phyloP scores from a whole-genome alignment of 2,329 filamentous ascomycete genomes.

The Curvularia verruculosa region DNA sequence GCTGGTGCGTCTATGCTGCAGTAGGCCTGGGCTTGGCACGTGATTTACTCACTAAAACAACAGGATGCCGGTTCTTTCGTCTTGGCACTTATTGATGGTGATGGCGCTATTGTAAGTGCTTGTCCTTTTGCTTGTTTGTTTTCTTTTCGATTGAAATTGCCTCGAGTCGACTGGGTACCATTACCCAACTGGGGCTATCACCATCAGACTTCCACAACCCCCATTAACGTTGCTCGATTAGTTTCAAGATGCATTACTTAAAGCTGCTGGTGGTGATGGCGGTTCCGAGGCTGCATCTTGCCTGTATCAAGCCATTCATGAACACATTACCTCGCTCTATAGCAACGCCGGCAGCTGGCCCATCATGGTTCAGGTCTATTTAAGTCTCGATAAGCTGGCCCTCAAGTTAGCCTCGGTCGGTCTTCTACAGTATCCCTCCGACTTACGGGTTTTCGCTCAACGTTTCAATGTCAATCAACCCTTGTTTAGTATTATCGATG shows the following conservation, averaged over 20 bases:
- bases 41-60: constrained; percentile 5
- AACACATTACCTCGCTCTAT: constrained; percentile 51
- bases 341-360: constrained; percentile 51
- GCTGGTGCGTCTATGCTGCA: constrained; percentile 27
- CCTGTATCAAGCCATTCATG: constrained; percentile 50
- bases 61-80: constrained; percentile 52
- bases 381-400: constrained; percentile 55
- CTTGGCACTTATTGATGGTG: constrained; percentile 57
- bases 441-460: constrained; percentile 53
- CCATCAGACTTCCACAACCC: background rate
- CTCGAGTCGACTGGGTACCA: background rate
- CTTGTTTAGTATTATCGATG: constrained; percentile 56
- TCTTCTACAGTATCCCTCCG: constrained; percentile 48
- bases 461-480: constrained; percentile 53
- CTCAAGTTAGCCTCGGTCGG: constrained; percentile 51
- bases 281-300: constrained; percentile 56
- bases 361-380: constrained; percentile 55
- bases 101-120: constrained; percentile 54
- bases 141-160: background rate
- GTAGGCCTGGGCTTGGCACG: constrained; percentile 2
- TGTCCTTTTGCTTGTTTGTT: background rate
- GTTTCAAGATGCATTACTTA: constrained; percentile 55
- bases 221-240: constrained; percentile 16
- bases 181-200: background rate
- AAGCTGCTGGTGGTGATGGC: constrained; percentile 49